Evolutionary conservation across 2,329 filamentous ascomycete genomes (phyloP).

Genomic region (Chrysoporthe cubensis): DNA sequence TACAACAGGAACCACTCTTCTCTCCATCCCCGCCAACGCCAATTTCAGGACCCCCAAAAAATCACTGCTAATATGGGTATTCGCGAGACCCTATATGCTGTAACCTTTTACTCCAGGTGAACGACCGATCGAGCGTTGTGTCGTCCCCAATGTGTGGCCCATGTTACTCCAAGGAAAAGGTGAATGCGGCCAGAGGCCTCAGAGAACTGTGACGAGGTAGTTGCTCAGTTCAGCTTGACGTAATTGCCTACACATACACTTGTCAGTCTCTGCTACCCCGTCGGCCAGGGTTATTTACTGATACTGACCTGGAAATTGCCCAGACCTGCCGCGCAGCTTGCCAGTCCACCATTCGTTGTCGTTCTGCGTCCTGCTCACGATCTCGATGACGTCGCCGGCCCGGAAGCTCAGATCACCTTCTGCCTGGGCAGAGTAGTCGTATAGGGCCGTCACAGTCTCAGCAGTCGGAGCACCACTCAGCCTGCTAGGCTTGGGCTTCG

Average conservation of each 20-base stretch:
- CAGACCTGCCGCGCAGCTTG: conserved; percentile 75
- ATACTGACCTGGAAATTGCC: conserved; percentile 88
- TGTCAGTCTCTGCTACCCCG: neutral
- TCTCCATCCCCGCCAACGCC: conserved; percentile 20
- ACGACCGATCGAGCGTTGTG: conserved; percentile 3
- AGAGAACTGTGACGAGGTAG: too few species aligned
- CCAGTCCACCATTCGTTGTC: conserved; percentile 98
- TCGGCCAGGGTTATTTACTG: neutral
- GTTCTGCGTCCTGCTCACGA: conserved; percentile 80
- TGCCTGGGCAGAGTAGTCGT: conserved; percentile 95
- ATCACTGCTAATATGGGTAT: conserved; percentile 26
- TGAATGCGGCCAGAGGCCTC: neutral
- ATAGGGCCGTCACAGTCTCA: conserved; percentile 87
- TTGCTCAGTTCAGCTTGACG: conserved; percentile 43
- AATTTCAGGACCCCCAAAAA: conserved; percentile 2
- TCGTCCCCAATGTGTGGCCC: neutral
- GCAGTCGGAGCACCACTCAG: conserved; percentile 67
- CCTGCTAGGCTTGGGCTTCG: conserved; percentile 77
- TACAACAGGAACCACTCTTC: conserved; percentile 9
- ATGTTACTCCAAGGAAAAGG: neutral
- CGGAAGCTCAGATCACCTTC: conserved; percentile 92
- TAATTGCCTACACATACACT: conserved; percentile 45
- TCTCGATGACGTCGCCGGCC: conserved; percentile 88
- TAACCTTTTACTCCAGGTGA: conserved; percentile 22
- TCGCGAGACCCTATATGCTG: conserved; percentile 23